Conservation (phyloP, 306 rosid species). For the Urtica urens region DNA sequence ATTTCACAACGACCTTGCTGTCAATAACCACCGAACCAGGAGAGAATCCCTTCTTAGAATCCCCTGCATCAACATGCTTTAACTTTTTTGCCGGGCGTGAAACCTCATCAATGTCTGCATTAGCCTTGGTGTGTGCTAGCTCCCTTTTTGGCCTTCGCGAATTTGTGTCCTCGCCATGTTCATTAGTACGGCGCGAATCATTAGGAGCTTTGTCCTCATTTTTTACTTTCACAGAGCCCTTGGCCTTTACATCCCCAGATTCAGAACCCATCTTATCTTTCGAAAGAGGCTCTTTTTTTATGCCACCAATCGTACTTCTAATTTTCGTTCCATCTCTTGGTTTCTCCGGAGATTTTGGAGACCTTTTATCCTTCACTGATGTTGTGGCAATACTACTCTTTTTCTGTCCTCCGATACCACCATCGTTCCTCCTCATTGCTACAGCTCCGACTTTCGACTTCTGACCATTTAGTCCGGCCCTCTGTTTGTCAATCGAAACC, state of each 20-base stretch:
- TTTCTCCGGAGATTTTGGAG: constrained; percentile 32
- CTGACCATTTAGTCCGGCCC: constrained; percentile 36
- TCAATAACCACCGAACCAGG: constrained; percentile 36
- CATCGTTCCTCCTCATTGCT: constrained; percentile 37
- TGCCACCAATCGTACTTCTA: constrained; percentile 28
- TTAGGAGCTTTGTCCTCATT: constrained; percentile 26
- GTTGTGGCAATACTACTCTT: constrained; percentile 24
- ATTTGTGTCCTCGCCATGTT: constrained; percentile 25
- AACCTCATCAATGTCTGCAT: constrained; percentile 33
- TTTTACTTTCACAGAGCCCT: constrained; percentile 28
- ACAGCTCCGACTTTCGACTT: constrained; percentile 39
- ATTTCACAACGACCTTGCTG: constrained; percentile 31
- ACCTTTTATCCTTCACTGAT: constrained; percentile 27
- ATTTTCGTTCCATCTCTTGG: constrained; percentile 38
- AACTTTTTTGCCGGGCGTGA: constrained; percentile 48
- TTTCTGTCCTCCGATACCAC: constrained; percentile 30
- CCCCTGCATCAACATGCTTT: constrained; percentile 37
- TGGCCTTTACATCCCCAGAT: constrained; percentile 32
- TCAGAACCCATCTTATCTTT: constrained; percentile 31
- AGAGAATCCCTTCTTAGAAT: constrained; percentile 28
- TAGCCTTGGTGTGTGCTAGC: constrained; percentile 31
- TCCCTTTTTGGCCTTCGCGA: constrained; percentile 35
- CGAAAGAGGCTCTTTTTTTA: constrained; percentile 22
- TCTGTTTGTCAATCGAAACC: constrained; percentile 24
- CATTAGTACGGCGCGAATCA: constrained; percentile 18